Evolutionary conservation across 768 basidiomycete genomes (phyloP), one percentile per base, ranked within the genome.

Genomic region (Mycena amicta): DNA sequence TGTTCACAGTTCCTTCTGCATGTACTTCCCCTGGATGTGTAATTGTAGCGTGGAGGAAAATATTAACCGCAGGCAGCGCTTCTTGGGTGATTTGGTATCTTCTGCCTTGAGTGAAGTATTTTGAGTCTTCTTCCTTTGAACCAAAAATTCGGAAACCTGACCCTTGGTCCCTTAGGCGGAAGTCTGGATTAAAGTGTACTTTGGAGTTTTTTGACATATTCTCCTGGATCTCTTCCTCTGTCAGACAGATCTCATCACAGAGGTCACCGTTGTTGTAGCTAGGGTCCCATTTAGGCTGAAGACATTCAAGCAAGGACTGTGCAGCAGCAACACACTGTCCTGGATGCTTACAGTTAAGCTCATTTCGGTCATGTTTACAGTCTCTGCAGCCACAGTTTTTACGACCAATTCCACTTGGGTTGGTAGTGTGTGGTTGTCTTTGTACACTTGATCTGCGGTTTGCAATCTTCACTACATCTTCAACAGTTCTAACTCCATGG

Each of bases 291-390:
- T 55, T 55, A n/a, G 29, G 13, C 4, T 18, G 1, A n/a, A 56
- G 16, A 22, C 50, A 52, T 29, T 45, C 29, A 8, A 52, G 25
- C 27, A 57, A 25, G 2, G 28, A 41, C 22, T 57, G 49, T 1
- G 56, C 56, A 2, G 51, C 39, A 12, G 51, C 50, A 57, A 57
- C 45, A 20, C 46, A 50, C 37, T 50, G 25, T 3, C 46, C 55
- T 0, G 55, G 55, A 50, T 54, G 37, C 18, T 27, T n/a, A 28
- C 53, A 54, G 27, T 20, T 37, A 3, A 4, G 13, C 23, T n/a
- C 2, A 20, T 39, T 20, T 15, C 41, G 23, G 28, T 54, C 53
- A 4, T 28, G 26, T 41, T 28, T 13, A 22, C 53, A 54, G 40
- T 27, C 28, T 8, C 27, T 18, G 29, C 53, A 46, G 30, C 53